A percentile compares a stretch with the other conserved stretches of the same genome.
These are phyloP conservation scores for Saccharomyces pastorianus DNA, from an alignment of 1,139 yeast genomes.

Conservation along the genomic window DNA sequence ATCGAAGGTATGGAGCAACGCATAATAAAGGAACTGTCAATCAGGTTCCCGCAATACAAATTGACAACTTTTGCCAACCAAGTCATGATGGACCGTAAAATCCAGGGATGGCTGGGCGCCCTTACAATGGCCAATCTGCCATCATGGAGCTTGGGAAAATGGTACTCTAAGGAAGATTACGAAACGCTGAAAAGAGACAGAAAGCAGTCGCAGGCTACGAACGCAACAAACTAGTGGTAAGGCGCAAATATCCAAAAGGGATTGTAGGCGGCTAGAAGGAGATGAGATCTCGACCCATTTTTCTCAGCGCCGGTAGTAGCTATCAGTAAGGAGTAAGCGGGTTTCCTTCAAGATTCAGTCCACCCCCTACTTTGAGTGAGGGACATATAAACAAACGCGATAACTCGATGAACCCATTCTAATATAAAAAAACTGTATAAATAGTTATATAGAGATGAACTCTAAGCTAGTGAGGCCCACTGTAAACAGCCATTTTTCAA, in stretches of 20 bases:
- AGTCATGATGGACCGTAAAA: constrained; percentile 23
- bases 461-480: background rate
- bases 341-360: background rate
- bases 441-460: background rate
- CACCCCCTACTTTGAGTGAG: background rate
- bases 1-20: constrained; percentile 56
- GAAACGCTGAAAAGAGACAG: constrained; percentile 3
- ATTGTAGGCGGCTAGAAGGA: background rate
- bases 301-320: background rate
- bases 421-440: background rate
- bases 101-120: constrained; percentile 28
- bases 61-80: constrained; percentile 29
- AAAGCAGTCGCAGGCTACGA: background rate
- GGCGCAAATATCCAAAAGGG: background rate
- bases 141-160: constrained; percentile 26
- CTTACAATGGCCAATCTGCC: constrained; percentile 25
- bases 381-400: background rate
- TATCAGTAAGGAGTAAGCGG: background rate
- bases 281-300: background rate
- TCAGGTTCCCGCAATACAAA: constrained; percentile 29
- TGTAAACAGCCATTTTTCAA: background rate
- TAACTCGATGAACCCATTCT: background rate
- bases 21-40: constrained; percentile 44
- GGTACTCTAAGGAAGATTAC: constrained; percentile 23
- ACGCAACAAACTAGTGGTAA: background rate